Conservation (phyloP, 1,284 basidiomycete species). For the Acaromyces ingoldii region DNA sequence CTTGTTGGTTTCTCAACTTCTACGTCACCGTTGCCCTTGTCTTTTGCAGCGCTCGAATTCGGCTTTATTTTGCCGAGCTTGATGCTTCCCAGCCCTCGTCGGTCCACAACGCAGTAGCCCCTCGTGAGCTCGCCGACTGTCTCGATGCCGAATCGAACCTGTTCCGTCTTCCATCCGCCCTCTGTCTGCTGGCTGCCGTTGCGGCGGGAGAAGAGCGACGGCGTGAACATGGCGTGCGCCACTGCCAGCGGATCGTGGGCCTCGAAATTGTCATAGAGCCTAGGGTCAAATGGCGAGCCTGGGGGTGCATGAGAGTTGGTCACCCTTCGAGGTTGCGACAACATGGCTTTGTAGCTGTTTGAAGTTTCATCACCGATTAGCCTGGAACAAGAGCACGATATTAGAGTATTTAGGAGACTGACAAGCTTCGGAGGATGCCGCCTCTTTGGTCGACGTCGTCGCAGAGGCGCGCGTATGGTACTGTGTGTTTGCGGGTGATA, state of each 20-base stretch:
- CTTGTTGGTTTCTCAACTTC: too few relatives aligned
- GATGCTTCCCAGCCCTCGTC: too few relatives aligned
- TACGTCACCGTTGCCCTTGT: too few relatives aligned
- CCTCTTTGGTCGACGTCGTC: slow-evolving; percentile 17
- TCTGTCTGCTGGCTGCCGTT: not conserved
- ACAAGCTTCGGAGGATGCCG: slow-evolving; percentile 5
- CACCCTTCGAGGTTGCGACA: slow-evolving; percentile 37
- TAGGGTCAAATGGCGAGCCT: slow-evolving; percentile 28
- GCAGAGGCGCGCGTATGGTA: slow-evolving; percentile 37
- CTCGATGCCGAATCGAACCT: slow-evolving; percentile 36
- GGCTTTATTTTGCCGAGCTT: too few relatives aligned
- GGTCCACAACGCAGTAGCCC: slow-evolving; percentile 43
- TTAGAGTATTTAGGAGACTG: slow-evolving; percentile 16
- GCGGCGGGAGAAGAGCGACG: not conserved
- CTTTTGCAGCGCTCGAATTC: too few relatives aligned
- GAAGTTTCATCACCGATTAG: too few relatives aligned
- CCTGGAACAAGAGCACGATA: too few relatives aligned
- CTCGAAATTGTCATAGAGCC: slow-evolving; percentile 36
- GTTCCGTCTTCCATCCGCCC: not conserved
- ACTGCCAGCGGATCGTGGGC: slow-evolving; percentile 47
- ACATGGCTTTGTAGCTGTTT: slow-evolving; percentile 32
- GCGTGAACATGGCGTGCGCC: slow-evolving; percentile 38
- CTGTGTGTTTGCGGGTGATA: slow-evolving; percentile 35
- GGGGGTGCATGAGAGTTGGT: slow-evolving; percentile 39
- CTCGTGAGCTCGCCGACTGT: slow-evolving; percentile 36